A percentile compares a stretch with the other conserved stretches of the same genome.
Conservation (phyloP, 2,329 filamentous ascomycete genomes). For the Pseudocercospora crystallina region DNA sequence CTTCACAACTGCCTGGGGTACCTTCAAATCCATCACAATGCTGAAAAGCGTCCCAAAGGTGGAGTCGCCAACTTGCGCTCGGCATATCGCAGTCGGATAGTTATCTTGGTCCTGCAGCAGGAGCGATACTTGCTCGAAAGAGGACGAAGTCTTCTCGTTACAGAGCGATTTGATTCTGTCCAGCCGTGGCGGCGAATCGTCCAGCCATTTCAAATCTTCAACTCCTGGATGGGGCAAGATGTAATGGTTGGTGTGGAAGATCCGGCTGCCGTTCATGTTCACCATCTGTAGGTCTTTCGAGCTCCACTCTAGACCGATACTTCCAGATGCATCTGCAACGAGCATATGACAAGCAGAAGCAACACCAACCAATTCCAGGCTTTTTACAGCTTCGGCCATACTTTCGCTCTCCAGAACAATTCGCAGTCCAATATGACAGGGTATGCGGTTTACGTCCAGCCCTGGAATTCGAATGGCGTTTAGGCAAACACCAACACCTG, state of each 20-base stretch:
- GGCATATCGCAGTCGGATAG: slow-evolving; percentile 38
- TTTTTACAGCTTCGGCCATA: slow-evolving; percentile 47
- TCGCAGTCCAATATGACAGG: slow-evolving; percentile 62
- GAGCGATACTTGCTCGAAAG: not conserved
- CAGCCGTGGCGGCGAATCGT: slow-evolving; percentile 41
- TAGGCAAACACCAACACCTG: slow-evolving; percentile 59
- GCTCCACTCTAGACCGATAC: slow-evolving; percentile 53
- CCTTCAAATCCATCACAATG: slow-evolving; percentile 38
- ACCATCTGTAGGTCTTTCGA: slow-evolving; percentile 35
- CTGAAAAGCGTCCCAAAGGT: slow-evolving; percentile 36
- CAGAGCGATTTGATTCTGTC: slow-evolving; percentile 37
- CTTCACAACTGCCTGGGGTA: slow-evolving; percentile 28
- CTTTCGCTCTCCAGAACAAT: slow-evolving; percentile 54
- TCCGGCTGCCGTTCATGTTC: slow-evolving; percentile 35
- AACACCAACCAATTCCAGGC: slow-evolving; percentile 49
- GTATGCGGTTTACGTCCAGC: slow-evolving; percentile 52
- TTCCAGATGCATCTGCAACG: slow-evolving; percentile 50
- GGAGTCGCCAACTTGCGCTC: slow-evolving; percentile 22
- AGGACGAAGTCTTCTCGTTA: slow-evolving; percentile 12
- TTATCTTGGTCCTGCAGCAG: slow-evolving; percentile 33
- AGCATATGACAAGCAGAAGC: slow-evolving; percentile 57
- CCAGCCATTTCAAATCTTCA: slow-evolving; percentile 43
- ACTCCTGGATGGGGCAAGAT: slow-evolving; percentile 40
- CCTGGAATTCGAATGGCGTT: slow-evolving; percentile 63
- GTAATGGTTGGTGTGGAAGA: slow-evolving; percentile 49